A percentile compares a stretch with the other conserved stretches of the same genome.
Conservation (phyloP, 345 rosid genomes). For the Lepidium didymum region DNA sequence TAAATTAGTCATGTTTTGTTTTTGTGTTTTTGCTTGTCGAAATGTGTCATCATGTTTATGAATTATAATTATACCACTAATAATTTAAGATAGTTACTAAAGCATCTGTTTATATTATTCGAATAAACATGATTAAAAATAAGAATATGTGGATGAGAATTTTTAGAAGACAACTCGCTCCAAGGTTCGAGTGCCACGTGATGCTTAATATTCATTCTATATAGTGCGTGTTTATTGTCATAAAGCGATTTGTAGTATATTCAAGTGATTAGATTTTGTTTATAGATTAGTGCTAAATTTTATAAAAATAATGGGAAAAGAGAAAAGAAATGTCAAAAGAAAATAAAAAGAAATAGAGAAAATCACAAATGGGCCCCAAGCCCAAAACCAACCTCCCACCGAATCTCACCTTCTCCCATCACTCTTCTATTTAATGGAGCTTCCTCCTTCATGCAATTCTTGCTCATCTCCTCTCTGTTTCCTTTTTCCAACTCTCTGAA, state of each 20-base stretch:
- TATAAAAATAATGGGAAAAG: neutral
- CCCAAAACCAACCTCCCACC: neutral
- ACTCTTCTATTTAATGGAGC: constrained; percentile 38
- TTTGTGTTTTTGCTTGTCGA: no score
- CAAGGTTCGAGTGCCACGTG: neutral
- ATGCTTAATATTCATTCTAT: neutral
- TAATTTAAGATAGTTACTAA: no score
- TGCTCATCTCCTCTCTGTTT: constrained; percentile 33
- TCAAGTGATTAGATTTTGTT: no score
- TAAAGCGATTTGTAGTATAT: no score
- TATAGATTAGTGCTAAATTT: no score
- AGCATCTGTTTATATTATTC: no score
- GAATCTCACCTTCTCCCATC: neutral
- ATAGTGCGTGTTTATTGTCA: no score
- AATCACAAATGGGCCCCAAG: neutral
- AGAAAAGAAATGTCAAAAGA: neutral
- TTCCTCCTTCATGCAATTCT: constrained; percentile 44
- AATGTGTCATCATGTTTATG: no score
- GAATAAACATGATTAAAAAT: neutral
- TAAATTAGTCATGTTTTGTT: no score
- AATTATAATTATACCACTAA: no score
- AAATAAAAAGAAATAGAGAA: neutral
- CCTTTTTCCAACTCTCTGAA: neutral
- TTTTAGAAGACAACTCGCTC: neutral
- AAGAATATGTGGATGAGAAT: neutral